Evolutionary conservation across 2,329 filamentous ascomycete genomes (phyloP), one percentile per base, ranked within the genome.

Genomic region (Phoma herbarum): DNA sequence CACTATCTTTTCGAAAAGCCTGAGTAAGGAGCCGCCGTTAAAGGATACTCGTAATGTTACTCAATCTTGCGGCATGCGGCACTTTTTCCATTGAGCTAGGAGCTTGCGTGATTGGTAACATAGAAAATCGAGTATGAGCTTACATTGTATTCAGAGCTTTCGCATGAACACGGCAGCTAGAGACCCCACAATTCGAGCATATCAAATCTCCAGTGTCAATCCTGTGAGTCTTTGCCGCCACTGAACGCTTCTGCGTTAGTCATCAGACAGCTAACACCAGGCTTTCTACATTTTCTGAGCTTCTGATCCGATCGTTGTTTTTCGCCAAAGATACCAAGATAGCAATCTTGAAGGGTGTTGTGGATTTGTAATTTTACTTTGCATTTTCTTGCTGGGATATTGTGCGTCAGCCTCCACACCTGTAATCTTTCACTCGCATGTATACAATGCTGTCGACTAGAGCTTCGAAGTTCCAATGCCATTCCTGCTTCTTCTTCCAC

Each of bases 1-100:
- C 87, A 90, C 76, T 87, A 88, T 69, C 75, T 90, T 54, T 90
- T 91, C 67, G 83, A 87, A 75, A 90, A 90, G 78, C 75, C 75
- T 5, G 61, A 66, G 60, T 71, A 67, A 52, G 12, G 18, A 22
- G 9, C 6, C 22, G 7, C 10, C 37, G 20, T 22, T n/a, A 9
- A n/a, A n/a, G 18, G 33, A 6, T 14, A 9, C 16, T n/a, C 14
- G 14, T 6, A 3, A 3, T 37, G 2, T 18, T 2, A n/a, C n/a
- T n/a, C 12, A 37, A 37, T 5, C 33, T 16, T n/a, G 4, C 33
- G 11, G 26, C 26, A 28, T 28, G 26, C 26, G 5, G 26, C 26
- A 28, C 26, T 9, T 28, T 5, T 9, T 4, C 26, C 26, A 28
- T 28, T 9, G 26, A 9, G 26, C 5, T 28, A 5, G 4, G 26